These are phyloP conservation scores for Cryoendolithus antarcticus DNA, from an alignment of 2,329 filamentous ascomycete genomes.

Conservation along the genomic window DNA sequence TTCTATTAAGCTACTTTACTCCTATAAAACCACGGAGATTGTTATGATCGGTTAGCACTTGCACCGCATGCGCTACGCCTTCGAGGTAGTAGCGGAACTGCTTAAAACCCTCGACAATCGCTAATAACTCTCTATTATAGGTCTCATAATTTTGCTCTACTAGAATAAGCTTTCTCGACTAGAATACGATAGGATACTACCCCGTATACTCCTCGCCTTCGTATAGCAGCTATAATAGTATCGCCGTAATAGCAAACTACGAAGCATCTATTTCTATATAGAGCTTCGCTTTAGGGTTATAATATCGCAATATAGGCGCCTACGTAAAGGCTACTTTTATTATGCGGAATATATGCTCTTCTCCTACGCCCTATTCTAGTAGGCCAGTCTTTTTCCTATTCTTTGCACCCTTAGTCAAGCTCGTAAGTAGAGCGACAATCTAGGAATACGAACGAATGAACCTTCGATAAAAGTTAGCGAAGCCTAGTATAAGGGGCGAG, in stretches of 20 bases:
- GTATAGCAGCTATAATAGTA: constrained; percentile 1
- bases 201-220: background rate
- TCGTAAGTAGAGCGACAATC: background rate
- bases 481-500: no score
- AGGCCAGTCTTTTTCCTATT: background rate
- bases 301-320: constrained; percentile 1
- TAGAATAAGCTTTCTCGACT: constrained; percentile 13
- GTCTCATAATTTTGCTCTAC: constrained; percentile 24
- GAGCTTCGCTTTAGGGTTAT: background rate
- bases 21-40: constrained; percentile 20
- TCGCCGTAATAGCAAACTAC: background rate
- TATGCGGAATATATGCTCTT: background rate
- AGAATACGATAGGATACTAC: constrained; percentile 13
- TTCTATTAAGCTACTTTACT: constrained; percentile 17
- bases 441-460: no score
- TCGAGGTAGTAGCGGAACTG: constrained; percentile 13
- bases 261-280: constrained; percentile 2
- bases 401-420: background rate
- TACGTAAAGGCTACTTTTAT: constrained; percentile 1
- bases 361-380: background rate
- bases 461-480: no score
- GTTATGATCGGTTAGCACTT: constrained; percentile 20
- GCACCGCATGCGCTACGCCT: constrained; percentile 9
- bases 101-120: constrained; percentile 21
- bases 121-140: constrained; percentile 25